phyloP scores from a whole-genome alignment of 1,139 yeast species.

The Groenewaldozyma sp. region DNA sequence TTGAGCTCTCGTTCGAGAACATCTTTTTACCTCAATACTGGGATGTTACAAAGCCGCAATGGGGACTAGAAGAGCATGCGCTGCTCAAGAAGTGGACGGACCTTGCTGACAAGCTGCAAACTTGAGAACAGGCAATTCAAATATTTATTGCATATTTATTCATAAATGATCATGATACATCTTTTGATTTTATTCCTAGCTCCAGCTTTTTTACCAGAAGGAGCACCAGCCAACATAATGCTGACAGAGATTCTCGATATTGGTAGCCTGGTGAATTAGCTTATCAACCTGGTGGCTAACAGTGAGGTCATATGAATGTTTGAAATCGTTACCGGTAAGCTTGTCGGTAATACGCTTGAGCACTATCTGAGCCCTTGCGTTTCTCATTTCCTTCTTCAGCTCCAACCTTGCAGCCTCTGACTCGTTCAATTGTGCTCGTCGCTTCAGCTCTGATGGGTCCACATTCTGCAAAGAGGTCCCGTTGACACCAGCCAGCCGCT shows the following conservation, averaged over 20 bases:
- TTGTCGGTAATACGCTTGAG: slow-evolving; percentile 86
- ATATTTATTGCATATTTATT: too few relatives aligned
- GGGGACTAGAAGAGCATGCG: slow-evolving; percentile 29
- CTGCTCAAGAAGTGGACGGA: slow-evolving; percentile 33
- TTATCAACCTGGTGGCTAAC: slow-evolving; percentile 90
- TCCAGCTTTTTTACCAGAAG: slow-evolving; percentile 68
- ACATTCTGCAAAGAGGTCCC: slow-evolving; percentile 7
- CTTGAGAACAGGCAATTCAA: too few relatives aligned
- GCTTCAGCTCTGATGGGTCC: slow-evolving; percentile 57
- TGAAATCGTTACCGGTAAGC: slow-evolving; percentile 88
- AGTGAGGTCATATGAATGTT: slow-evolving; percentile 57
- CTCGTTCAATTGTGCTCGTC: slow-evolving; percentile 68
- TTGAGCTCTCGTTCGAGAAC: slow-evolving; percentile 44
- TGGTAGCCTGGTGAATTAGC: slow-evolving; percentile 90
- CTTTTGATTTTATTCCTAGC: neutral
- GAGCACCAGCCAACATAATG: slow-evolving; percentile 99
- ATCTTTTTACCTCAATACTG: slow-evolving; percentile 45
- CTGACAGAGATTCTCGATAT: slow-evolving; percentile 91
- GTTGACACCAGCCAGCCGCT: slow-evolving; percentile 1
- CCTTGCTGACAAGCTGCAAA: slow-evolving; percentile 3
- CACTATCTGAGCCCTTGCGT: slow-evolving; percentile 87
- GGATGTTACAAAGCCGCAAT: slow-evolving; percentile 34
- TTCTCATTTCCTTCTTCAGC: slow-evolving; percentile 73
- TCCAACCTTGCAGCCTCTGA: slow-evolving; percentile 65
- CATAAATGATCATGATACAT: neutral